Evolutionary conservation across 169 alveolate species (phyloP).

Genomic region (Eimeria brunetti): DNA sequence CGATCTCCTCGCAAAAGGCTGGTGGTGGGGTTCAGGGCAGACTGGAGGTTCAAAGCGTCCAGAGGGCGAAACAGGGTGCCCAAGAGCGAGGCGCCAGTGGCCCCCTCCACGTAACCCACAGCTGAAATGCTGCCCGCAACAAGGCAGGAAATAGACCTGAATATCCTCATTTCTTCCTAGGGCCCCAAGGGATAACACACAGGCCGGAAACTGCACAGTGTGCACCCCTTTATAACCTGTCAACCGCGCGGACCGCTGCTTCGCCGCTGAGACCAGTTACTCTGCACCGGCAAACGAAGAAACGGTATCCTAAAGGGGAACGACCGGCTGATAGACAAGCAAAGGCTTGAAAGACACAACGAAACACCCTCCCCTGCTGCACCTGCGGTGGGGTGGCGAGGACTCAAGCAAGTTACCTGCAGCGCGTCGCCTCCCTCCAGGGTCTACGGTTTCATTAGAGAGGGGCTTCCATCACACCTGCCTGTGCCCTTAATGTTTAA

Average conservation of each 20-base stretch:
- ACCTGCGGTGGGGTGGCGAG: not conserved
- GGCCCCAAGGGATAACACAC: not conserved
- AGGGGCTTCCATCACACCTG: not conserved
- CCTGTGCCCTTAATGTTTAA: not conserved
- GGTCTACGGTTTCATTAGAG: slow-evolving; percentile 3
- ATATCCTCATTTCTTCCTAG: not conserved
- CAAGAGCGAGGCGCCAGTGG: slow-evolving; percentile 19
- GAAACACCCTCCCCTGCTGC: not conserved
- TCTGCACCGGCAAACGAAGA: not conserved
- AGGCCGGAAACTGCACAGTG: not conserved
- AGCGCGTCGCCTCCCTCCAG: slow-evolving; percentile 33
- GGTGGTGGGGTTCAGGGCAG: slow-evolving; percentile 13
- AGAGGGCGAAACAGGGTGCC: slow-evolving; percentile 38
- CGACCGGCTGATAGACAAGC: not conserved
- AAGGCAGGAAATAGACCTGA: not conserved
- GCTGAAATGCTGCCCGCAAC: slow-evolving; percentile 17
- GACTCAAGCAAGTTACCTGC: slow-evolving; percentile 8
- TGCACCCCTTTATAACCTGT: not conserved
- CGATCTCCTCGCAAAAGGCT: slow-evolving; percentile 56
- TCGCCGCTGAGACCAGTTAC: not conserved
- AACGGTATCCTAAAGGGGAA: not conserved
- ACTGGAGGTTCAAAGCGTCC: slow-evolving; percentile 46
- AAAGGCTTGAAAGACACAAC: not conserved
- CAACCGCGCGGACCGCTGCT: not conserved
- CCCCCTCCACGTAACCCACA: slow-evolving; percentile 7